Percentiles rank a stretch among this genome's conserved stretches.
These are phyloP conservation scores for Canavalia ensiformis DNA, from an alignment of 306 rosid species.

Conservation along the genomic window DNA sequence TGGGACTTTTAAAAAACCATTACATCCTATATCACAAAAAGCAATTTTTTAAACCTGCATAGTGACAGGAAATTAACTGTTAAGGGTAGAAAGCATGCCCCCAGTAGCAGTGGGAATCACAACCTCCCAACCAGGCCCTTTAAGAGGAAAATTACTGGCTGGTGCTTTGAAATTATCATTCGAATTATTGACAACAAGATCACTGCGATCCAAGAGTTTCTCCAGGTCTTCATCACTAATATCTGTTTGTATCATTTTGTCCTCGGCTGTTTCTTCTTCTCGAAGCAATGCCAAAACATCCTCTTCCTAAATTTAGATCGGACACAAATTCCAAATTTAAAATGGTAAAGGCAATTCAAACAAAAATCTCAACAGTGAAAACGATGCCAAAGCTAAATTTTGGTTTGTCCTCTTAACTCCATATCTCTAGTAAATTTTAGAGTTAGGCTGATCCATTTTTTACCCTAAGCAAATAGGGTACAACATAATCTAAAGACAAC, in stretches of 20 bases:
- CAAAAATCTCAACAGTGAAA: not conserved
- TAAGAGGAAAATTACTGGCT: conserved; percentile 53
- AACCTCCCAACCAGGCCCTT: conserved; percentile 99
- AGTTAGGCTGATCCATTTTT: not conserved
- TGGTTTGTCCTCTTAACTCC: not conserved
- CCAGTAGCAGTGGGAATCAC: conserved; percentile 80
- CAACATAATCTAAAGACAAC: not conserved
- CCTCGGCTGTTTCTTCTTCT: conserved; percentile 85
- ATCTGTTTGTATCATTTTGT: conserved; percentile 78
- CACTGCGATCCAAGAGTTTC: conserved; percentile 84
- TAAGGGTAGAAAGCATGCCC: conserved; percentile 89
- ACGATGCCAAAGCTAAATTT: not conserved
- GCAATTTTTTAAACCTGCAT: not conserved
- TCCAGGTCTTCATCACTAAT: conserved; percentile 77
- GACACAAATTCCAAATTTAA: conserved; percentile 31
- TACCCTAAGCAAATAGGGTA: not conserved
- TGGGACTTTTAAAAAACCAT: conserved; percentile 29
- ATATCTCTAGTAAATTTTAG: not conserved
- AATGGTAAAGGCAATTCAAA: not conserved
- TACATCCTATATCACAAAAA: conserved; percentile 25
- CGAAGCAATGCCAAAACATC: conserved; percentile 75
- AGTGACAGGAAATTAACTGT: conserved; percentile 55
- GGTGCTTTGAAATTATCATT: conserved; percentile 36
- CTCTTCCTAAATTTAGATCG: conserved; percentile 63
- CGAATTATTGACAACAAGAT: conserved; percentile 53